A percentile compares a stretch with the other conserved stretches of the same genome.
These are phyloP conservation scores for Xylariaceae sp. DNA, from an alignment of 2,329 filamentous ascomycete genomes.

Conservation along the genomic window DNA sequence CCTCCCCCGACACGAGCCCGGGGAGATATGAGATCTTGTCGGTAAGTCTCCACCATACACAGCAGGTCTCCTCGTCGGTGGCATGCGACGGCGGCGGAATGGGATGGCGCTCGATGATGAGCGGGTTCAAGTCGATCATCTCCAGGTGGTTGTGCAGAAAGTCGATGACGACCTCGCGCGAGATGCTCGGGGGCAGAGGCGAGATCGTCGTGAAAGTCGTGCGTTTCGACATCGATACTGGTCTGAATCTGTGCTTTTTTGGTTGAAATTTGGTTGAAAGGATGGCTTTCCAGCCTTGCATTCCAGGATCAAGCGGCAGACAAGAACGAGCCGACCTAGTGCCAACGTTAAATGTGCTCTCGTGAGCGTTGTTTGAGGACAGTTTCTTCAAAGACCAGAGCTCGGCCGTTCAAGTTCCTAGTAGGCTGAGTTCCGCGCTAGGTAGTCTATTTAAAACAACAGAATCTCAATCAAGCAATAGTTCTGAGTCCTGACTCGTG, in stretches of 20 bases:
- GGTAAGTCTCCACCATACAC: slow-evolving; percentile 73
- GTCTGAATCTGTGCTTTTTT: neutral
- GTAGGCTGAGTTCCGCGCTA: neutral
- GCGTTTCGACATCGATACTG: slow-evolving; percentile 58
- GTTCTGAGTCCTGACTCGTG: too few species aligned
- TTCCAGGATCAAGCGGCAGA: neutral
- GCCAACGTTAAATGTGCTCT: neutral
- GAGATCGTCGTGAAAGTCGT: slow-evolving; percentile 74
- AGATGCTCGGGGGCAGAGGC: slow-evolving; percentile 65
- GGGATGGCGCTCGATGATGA: slow-evolving; percentile 67
- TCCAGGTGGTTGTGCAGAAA: slow-evolving; percentile 73
- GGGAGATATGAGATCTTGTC: slow-evolving; percentile 59
- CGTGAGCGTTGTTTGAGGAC: too few species aligned
- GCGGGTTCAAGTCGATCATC: slow-evolving; percentile 86
- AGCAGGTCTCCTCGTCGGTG: slow-evolving; percentile 65
- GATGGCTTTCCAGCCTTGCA: too few species aligned
- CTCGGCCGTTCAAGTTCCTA: neutral
- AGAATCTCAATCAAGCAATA: neutral
- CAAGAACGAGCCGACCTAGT: too few species aligned
- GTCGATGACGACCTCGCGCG: slow-evolving; percentile 65
- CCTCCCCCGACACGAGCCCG: slow-evolving; percentile 40
- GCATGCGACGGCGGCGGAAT: slow-evolving; percentile 65
- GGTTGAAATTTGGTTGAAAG: neutral
- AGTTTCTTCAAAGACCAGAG: neutral
- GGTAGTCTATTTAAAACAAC: slow-evolving; percentile 1